Conservation (phyloP, 2,329 filamentous ascomycete genomes). For the Neofusicoccum umdonicola region DNA sequence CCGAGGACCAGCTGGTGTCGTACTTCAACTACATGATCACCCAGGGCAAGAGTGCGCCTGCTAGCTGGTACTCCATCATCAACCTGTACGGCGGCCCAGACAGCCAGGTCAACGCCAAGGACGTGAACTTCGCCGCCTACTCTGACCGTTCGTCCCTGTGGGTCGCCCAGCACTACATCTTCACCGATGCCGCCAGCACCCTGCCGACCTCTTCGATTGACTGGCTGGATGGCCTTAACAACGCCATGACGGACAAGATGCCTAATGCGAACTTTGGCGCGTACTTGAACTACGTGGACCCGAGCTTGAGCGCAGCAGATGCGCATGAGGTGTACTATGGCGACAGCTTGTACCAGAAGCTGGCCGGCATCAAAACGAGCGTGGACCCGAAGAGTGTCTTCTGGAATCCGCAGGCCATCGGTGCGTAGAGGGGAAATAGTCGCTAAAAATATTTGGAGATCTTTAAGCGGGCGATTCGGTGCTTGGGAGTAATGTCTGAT, state of each 20-base stretch:
- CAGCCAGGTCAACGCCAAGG: conserved; percentile 35
- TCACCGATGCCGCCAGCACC: conserved; percentile 14
- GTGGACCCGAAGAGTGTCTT: conserved; percentile 40
- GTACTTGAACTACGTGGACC: conserved; percentile 57
- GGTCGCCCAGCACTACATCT: conserved; percentile 37
- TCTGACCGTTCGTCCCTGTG: conserved; percentile 36
- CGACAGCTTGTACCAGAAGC: conserved; percentile 31
- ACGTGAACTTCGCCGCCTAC: conserved; percentile 35
- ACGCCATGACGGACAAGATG: conserved; percentile 38
- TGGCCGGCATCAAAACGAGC: conserved; percentile 39
- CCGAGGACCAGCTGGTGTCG: conserved; percentile 25
- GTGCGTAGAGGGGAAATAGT: conserved; percentile 20
- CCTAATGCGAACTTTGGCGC: conserved; percentile 44
- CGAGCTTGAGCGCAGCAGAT: conserved; percentile 45
- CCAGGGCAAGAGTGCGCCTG: conserved; percentile 19
- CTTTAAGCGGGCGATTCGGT: not conserved
- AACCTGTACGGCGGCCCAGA: conserved; percentile 40
- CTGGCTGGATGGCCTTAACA: conserved; percentile 45
- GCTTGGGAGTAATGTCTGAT: not conserved
- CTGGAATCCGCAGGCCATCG: conserved; percentile 40
- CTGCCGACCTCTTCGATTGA: conserved; percentile 34
- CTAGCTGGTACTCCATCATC: conserved; percentile 37
- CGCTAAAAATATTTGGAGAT: not conserved
- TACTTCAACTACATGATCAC: conserved; percentile 33
- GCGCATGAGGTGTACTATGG: conserved; percentile 53